Conservation (phyloP, 2,329 filamentous ascomycete genomes). For the Acephala macrosclerotiorum region DNA sequence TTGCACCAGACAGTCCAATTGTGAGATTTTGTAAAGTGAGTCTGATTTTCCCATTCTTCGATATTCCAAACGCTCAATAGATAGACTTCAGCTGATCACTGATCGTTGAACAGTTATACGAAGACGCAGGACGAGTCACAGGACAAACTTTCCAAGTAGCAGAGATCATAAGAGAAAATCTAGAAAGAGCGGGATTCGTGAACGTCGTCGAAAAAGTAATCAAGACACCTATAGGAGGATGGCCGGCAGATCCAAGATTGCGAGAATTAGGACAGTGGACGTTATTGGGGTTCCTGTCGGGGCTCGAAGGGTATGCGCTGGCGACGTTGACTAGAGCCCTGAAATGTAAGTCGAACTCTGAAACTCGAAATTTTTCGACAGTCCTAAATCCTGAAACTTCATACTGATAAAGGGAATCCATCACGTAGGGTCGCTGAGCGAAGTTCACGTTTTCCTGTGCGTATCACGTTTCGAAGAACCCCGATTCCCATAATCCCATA, state of each 20-base stretch:
- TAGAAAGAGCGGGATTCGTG: constrained; percentile 42
- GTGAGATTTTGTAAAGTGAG: constrained; percentile 47
- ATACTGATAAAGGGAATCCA: constrained; percentile 24
- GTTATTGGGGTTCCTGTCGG: constrained; percentile 35
- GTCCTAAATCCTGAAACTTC: constrained; percentile 3
- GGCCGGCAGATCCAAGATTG: constrained; percentile 43
- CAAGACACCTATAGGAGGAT: constrained; percentile 44
- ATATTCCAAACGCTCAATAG: no score
- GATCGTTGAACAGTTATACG: constrained; percentile 45
- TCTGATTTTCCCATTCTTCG: background rate
- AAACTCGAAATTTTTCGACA: constrained; percentile 5
- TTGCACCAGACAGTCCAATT: constrained; percentile 49
- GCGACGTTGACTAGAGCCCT: constrained; percentile 37
- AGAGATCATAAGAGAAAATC: constrained; percentile 33
- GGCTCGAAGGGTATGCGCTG: constrained; percentile 39
- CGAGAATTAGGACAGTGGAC: constrained; percentile 41
- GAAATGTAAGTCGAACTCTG: constrained; percentile 33
- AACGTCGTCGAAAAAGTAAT: constrained; percentile 41
- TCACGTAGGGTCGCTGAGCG: constrained; percentile 30
- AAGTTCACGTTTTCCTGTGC: constrained; percentile 38
- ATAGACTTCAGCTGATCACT: background rate
- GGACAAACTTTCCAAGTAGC: constrained; percentile 47
- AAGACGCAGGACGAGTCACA: constrained; percentile 48
- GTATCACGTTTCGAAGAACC: constrained; percentile 14
- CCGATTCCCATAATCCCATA: no score